Evolutionary conservation across 768 basidiomycete genomes (phyloP), one percentile per base, ranked within the genome.

Genomic region (Leucocoprinus leucothites): DNA sequence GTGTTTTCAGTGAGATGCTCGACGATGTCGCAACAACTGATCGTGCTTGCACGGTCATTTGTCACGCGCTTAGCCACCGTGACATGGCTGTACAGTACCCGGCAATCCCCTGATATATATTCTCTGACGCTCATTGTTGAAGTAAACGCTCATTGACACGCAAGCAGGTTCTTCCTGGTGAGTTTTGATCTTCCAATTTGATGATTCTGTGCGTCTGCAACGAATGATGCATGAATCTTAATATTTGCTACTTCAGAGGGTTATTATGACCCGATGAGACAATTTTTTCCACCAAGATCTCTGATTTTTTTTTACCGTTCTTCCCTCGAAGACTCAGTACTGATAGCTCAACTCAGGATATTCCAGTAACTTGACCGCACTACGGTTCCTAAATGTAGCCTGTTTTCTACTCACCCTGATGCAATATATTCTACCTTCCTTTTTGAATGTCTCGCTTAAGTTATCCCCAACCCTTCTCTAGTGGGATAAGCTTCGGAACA

Each of bases 241-340:
- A 87, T 89, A 89, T 89, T 89, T 89, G 88, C 88, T 90, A 90
- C 88, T 91, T 90, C 87, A 88, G 88, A 89, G 86, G 79, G 58
- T 16, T 67, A 38, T 34, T 34, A 41, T 31, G 51, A 49, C 74
- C 78, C 83, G 65, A 87, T 87, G 86, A 87, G 85, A 87, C 80
- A 67, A 82, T 61, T 51, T 67, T 77, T 76, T 83, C 79, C 84
- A 86, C 84, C 84, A 85, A 87, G 84, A 86, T 86, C 86, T 82
- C 85, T 86, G 84, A 86, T 70, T 24, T n/a, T n/a, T n/a, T 66
- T 55, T 60, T 60, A 38, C 57, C 52, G 53, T 53, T 13, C 61
- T 24, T 45, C 19, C 48, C 46, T 54, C 28, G 22, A 31, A 2
- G 19, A 41, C 14, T 43, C 18, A 24, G 22, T 44, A 41, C 46